phyloP scores from a whole-genome alignment of 371 early-diverging fungal genomes.

The Funneliformis caledonium region DNA sequence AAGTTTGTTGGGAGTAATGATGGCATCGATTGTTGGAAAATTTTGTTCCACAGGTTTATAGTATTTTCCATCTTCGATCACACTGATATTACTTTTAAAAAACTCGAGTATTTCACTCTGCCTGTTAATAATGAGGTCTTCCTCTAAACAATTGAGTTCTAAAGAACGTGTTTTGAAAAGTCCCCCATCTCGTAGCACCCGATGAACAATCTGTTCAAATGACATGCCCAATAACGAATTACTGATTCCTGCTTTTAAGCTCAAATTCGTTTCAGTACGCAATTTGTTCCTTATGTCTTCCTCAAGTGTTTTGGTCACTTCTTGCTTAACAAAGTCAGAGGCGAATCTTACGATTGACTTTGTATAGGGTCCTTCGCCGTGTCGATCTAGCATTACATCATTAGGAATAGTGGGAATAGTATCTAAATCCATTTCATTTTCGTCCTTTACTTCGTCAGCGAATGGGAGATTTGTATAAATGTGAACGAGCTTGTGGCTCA shows the following conservation, averaged over 20 bases:
- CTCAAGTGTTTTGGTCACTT: conserved; percentile 4
- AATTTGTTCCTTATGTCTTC: neutral
- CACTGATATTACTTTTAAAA: neutral
- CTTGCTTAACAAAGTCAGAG: neutral
- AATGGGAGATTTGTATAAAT: neutral
- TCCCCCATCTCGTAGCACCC: conserved; percentile 6
- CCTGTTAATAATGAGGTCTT: neutral
- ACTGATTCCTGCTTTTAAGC: neutral
- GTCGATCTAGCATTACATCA: neutral
- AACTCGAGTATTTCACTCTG: neutral
- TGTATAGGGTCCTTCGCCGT: neutral
- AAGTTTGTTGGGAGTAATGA: conserved; percentile 25
- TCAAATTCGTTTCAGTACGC: neutral
- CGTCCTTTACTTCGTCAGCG: neutral
- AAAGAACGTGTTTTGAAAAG: conserved; percentile 24
- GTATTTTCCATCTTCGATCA: conserved; percentile 11
- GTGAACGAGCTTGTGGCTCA: conserved; percentile 31
- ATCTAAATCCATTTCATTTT: neutral
- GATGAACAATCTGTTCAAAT: conserved; percentile 29
- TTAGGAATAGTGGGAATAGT: neutral
- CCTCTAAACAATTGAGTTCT: conserved; percentile 2
- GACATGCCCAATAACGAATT: neutral
- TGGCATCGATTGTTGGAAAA: conserved; percentile 17
- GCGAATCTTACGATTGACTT: neutral
- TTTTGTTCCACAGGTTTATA: conserved; percentile 16